phyloP scores from a whole-genome alignment of 305 asterid genomes.

The Ajuga reptans region DNA sequence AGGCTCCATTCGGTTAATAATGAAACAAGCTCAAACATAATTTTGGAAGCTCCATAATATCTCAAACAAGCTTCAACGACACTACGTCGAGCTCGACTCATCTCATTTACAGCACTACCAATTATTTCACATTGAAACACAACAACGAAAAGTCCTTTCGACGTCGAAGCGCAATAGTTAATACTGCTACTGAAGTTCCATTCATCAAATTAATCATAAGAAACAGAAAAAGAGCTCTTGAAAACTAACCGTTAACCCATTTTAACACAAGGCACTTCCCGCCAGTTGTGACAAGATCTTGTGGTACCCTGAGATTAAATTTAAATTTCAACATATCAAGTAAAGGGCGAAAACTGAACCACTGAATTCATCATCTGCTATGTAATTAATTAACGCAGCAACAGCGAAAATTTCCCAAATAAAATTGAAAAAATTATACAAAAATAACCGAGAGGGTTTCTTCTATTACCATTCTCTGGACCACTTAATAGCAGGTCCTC shows the following conservation, averaged over 20 bases:
- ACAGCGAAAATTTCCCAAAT: neutral
- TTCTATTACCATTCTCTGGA: slow-evolving; percentile 61
- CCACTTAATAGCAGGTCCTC: slow-evolving; percentile 68
- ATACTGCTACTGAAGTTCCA: neutral
- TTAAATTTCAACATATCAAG: neutral
- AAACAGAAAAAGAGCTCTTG: neutral
- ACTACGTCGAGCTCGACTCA: too few relatives aligned
- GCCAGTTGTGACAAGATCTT: slow-evolving; percentile 76
- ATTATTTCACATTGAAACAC: neutral
- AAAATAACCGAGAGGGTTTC: neutral
- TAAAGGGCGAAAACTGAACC: neutral
- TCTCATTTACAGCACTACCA: neutral
- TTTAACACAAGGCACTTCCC: slow-evolving; percentile 64
- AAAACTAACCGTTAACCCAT: slow-evolving; percentile 79
- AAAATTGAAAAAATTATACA: neutral
- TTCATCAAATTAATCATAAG: neutral
- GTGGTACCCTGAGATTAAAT: slow-evolving; percentile 59
- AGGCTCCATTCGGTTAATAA: too few relatives aligned
- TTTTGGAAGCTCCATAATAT: too few relatives aligned
- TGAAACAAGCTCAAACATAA: too few relatives aligned
- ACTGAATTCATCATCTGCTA: neutral
- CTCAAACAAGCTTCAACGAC: too few relatives aligned
- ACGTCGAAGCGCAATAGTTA: neutral
- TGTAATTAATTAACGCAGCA: neutral
- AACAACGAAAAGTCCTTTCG: neutral